These are phyloP conservation scores for Vanilla planifolia DNA, from an alignment of 106 monocot species.

Conservation along the genomic window DNA sequence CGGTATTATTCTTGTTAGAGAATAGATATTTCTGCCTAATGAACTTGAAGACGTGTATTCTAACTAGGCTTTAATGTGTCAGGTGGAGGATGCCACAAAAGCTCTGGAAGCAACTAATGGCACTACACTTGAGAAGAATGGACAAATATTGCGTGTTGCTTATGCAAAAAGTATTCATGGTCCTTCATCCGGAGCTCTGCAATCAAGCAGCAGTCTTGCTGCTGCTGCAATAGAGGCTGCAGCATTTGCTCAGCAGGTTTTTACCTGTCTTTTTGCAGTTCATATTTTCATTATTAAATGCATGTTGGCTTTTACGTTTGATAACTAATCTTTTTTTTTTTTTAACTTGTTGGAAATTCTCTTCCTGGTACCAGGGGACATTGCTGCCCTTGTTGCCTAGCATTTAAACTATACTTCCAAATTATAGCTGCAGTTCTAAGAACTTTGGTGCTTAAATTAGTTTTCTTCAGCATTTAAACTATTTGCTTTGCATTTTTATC, in stretches of 20 bases:
- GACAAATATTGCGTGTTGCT: slow-evolving; percentile 88
- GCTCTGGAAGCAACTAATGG: slow-evolving; percentile 97
- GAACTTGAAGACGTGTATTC: not conserved
- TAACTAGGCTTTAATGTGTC: not conserved
- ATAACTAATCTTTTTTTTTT: not conserved
- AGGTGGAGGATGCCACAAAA: slow-evolving; percentile 98
- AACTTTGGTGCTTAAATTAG: no score
- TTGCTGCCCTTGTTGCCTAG: no score
- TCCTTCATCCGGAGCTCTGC: slow-evolving; percentile 46
- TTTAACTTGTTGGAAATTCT: no score
- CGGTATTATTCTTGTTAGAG: slow-evolving; percentile 30
- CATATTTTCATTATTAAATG: not conserved
- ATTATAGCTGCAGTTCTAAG: no score
- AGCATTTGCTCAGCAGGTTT: slow-evolving; percentile 92
- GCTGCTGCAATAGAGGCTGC: slow-evolving; percentile 99
- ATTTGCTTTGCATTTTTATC: no score
- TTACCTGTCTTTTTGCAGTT: not conserved
- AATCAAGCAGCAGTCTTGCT: slow-evolving; percentile 90
- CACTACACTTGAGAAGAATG: slow-evolving; percentile 77
- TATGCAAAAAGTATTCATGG: slow-evolving; percentile 96
- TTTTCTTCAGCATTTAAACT: no score
- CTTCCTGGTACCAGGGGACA: no score
- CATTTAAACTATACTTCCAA: no score
- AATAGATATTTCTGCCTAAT: not conserved
- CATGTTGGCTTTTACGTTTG: not conserved